Conservation (phyloP, 768 basidiomycete genomes). For the Asterophora parasitica region DNA sequence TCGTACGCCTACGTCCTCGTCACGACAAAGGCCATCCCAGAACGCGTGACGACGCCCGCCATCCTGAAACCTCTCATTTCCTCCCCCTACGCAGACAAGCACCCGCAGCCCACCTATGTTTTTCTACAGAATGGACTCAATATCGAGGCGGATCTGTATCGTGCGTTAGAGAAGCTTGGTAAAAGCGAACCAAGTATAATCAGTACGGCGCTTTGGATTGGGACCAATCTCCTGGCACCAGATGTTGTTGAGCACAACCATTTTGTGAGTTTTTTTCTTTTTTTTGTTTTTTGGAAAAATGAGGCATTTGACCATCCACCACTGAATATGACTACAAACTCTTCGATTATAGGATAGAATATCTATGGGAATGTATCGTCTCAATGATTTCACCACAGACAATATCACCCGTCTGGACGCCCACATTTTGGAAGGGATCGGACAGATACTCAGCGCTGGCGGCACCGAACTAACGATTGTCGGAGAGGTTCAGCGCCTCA, state of each 20-base stretch:
- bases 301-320: neutral
- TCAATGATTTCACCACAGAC: slow-evolving; percentile 33
- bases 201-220: slow-evolving; percentile 51
- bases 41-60: slow-evolving; percentile 50
- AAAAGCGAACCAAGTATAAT: slow-evolving; percentile 47
- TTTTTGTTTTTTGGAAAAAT: too few relatives aligned
- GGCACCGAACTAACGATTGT: slow-evolving; percentile 44
- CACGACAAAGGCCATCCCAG: slow-evolving; percentile 69
- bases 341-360: slow-evolving; percentile 40
- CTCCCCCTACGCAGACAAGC: slow-evolving; percentile 37
- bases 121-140: slow-evolving; percentile 70
- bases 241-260: slow-evolving; percentile 48
- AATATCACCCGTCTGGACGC: slow-evolving; percentile 39
- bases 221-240: slow-evolving; percentile 40
- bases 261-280: slow-evolving; percentile 41
- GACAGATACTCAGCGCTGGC: slow-evolving; percentile 38
- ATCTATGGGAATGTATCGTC: slow-evolving; percentile 51
- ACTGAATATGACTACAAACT: neutral
- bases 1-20: slow-evolving; percentile 63
- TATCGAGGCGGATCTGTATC: slow-evolving; percentile 63
- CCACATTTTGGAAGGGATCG: slow-evolving; percentile 40
- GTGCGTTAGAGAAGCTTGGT: slow-evolving; percentile 38
- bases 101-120: slow-evolving; percentile 54
- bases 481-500: slow-evolving; percentile 57
- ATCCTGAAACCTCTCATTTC: slow-evolving; percentile 55